Percentiles rank a stretch among this genome's conserved stretches.
Conservation (phyloP, 768 basidiomycete species). For the Russula griseocarnosa region DNA sequence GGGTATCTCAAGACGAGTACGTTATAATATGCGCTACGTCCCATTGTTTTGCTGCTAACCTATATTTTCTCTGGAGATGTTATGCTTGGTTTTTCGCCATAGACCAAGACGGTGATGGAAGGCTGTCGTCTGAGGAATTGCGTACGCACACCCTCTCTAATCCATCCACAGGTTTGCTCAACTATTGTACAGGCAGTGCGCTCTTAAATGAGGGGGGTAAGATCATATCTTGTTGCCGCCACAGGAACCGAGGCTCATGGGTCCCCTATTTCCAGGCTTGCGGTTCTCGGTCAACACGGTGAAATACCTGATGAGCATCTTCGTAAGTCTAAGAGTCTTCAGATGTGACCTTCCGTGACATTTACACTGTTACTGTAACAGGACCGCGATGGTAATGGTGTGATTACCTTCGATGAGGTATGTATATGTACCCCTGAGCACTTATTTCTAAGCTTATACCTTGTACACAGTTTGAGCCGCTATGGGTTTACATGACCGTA, state of each 20-base stretch:
- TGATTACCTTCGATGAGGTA: conserved; percentile 16
- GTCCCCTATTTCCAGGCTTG: not conserved
- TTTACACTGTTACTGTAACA: not conserved
- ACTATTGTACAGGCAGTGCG: conserved; percentile 3
- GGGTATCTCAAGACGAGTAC: not conserved
- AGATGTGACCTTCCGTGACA: not conserved
- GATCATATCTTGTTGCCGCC: not conserved
- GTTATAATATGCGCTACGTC: not conserved
- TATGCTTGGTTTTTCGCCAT: conserved; percentile 11
- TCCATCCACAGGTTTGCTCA: not conserved
- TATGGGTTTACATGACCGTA: conserved; percentile 17
- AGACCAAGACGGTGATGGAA: conserved; percentile 13
- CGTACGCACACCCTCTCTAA: conserved; percentile 6
- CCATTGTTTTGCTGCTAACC: not conserved
- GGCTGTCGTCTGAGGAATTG: conserved; percentile 11
- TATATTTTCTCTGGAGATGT: not conserved
- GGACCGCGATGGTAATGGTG: conserved; percentile 12
- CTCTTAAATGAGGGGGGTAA: conserved; percentile 11
- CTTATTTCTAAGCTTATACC: not conserved
- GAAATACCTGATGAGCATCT: conserved; percentile 17
- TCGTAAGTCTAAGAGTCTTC: conserved; percentile 6
- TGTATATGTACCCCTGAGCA: not conserved
- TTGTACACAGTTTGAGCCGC: conserved; percentile 5
- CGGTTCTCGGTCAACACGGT: conserved; percentile 8
- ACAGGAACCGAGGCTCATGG: not conserved